Percentiles rank a stretch among this genome's conserved stretches.
phyloP scores from a whole-genome alignment of 495 filamentous ascomycete species.

The Bryoglossum gracile region DNA sequence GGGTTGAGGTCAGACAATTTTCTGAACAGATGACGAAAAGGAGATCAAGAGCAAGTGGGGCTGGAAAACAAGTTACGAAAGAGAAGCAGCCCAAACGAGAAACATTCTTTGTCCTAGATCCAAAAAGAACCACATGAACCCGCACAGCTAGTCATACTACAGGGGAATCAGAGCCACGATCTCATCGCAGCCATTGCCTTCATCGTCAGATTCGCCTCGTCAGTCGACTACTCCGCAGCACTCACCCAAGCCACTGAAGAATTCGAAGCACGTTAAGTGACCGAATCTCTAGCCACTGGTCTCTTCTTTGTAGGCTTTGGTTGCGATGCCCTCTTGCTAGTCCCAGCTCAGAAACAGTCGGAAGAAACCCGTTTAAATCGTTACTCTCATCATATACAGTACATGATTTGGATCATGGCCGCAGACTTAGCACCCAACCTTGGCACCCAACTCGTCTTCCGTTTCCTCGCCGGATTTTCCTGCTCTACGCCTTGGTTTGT shows the following conservation, averaged over 20 bases:
- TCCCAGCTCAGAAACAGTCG: slow-evolving; percentile 48
- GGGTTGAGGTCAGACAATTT: slow-evolving; percentile 17
- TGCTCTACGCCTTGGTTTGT: slow-evolving; percentile 73
- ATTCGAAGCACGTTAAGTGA: slow-evolving; percentile 45
- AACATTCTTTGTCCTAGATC: slow-evolving; percentile 49
- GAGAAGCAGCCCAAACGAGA: slow-evolving; percentile 10
- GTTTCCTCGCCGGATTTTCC: slow-evolving; percentile 68
- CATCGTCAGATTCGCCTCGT: slow-evolving; percentile 44
- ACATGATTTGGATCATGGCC: slow-evolving; percentile 63
- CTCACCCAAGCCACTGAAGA: slow-evolving; percentile 36
- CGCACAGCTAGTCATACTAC: slow-evolving; percentile 38
- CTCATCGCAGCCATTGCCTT: slow-evolving; percentile 41
- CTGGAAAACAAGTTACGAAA: neutral
- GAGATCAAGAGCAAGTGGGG: slow-evolving; percentile 5
- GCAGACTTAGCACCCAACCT: slow-evolving; percentile 68
- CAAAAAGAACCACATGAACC: slow-evolving; percentile 40
- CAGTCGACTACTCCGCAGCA: slow-evolving; percentile 43
- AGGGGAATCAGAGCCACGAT: slow-evolving; percentile 33
- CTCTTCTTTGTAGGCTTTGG: slow-evolving; percentile 60
- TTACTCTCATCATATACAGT: slow-evolving; percentile 62
- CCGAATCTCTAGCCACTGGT: slow-evolving; percentile 46
- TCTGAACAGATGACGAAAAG: slow-evolving; percentile 3
- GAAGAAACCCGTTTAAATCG: slow-evolving; percentile 62
- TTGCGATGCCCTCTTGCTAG: slow-evolving; percentile 41
- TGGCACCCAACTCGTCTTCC: slow-evolving; percentile 56